phyloP scores from a whole-genome alignment of 257 asterid genomes.

The Solanum gracilifrons region DNA sequence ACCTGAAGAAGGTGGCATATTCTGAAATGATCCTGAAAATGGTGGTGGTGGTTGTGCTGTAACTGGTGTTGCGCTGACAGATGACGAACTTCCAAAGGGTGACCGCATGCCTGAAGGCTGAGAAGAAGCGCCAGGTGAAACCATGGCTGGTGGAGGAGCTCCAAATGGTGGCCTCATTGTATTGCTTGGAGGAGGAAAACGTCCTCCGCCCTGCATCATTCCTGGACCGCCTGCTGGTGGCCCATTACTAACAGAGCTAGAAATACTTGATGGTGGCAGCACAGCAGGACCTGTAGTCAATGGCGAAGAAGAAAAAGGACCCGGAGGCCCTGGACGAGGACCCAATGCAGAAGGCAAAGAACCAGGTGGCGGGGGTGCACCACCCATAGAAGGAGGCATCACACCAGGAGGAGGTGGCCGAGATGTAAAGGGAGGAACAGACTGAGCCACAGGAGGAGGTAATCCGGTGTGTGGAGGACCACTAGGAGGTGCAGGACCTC shows the following conservation, averaged over 20 bases:
- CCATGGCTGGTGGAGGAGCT: slow-evolving; percentile 45
- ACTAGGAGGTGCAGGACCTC: slow-evolving; percentile 46
- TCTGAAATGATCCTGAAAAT: slow-evolving; percentile 46
- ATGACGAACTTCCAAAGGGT: slow-evolving; percentile 67
- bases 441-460: slow-evolving; percentile 62
- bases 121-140: slow-evolving; percentile 33
- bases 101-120: slow-evolving; percentile 59
- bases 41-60: slow-evolving; percentile 58
- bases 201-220: slow-evolving; percentile 38
- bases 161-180: slow-evolving; percentile 48
- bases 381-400: slow-evolving; percentile 43
- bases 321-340: slow-evolving; percentile 45
- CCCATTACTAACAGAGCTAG: slow-evolving; percentile 57
- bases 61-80: slow-evolving; percentile 28
- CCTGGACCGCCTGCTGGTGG: slow-evolving; percentile 52
- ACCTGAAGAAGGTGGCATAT: slow-evolving; percentile 54
- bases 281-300: slow-evolving; percentile 32
- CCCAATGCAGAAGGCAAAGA: slow-evolving; percentile 23
- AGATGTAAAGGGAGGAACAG: slow-evolving; percentile 50
- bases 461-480: slow-evolving; percentile 45
- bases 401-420: slow-evolving; percentile 78
- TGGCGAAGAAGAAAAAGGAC: slow-evolving; percentile 38
- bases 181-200: slow-evolving; percentile 54
- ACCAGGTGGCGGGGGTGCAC: slow-evolving; percentile 32
- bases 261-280: slow-evolving; percentile 29